phyloP scores from a whole-genome alignment of 495 filamentous ascomycete species.

The Cairneyella variabilis region DNA sequence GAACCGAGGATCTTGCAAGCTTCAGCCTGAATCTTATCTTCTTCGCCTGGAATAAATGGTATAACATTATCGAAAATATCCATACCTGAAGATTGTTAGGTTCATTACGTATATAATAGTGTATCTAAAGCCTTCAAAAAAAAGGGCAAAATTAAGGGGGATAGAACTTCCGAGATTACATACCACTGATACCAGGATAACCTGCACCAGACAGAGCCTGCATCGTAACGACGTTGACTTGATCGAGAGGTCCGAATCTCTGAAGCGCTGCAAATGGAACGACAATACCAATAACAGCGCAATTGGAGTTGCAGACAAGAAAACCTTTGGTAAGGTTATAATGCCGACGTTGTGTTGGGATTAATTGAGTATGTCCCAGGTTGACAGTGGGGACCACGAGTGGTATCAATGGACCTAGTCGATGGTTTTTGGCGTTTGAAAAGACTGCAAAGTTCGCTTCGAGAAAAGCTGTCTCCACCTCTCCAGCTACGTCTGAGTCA shows the following conservation, averaged over 20 bases:
- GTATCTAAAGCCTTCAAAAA: background rate
- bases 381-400: conserved; percentile 84
- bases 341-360: conserved; percentile 67
- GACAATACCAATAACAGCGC: conserved; percentile 85
- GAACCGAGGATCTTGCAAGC: conserved; percentile 78
- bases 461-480: conserved; percentile 73
- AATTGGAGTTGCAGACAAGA: conserved; percentile 87
- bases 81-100: conserved; percentile 34
- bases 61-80: conserved; percentile 78
- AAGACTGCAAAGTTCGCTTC: conserved; percentile 76
- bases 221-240: conserved; percentile 77
- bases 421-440: conserved; percentile 88
- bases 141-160: background rate
- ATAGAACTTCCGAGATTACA: conserved; percentile 20
- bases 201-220: conserved; percentile 84
- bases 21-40: conserved; percentile 84
- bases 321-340: conserved; percentile 69
- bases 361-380: conserved; percentile 67
- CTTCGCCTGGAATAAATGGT: conserved; percentile 81
- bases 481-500: no score
- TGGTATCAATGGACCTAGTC: conserved; percentile 73
- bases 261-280: conserved; percentile 81
- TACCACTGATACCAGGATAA: conserved; percentile 79
- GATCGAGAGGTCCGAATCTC: conserved; percentile 70
- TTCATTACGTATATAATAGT: background rate